Percentiles rank a stretch among this genome's conserved stretches.
phyloP scores from a whole-genome alignment of 75 land plant genomes.

The Cunninghamia lanceolata region DNA sequence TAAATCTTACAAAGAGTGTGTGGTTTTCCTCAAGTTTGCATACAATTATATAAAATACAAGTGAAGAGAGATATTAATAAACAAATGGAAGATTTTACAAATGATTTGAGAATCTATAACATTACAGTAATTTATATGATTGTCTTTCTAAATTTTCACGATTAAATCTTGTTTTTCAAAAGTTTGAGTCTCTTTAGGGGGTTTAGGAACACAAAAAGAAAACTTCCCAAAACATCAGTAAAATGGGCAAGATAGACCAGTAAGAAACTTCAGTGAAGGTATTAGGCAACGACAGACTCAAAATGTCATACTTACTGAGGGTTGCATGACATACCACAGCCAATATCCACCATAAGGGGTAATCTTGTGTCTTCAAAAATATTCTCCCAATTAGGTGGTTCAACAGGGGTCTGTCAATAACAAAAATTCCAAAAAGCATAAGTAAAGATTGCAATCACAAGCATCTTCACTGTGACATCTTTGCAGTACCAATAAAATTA shows the following conservation, averaged over 20 bases:
- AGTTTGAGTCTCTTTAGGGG: neutral
- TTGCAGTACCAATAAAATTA: neutral
- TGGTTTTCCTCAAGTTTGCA: neutral
- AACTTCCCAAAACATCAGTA: neutral
- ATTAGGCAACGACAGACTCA: neutral
- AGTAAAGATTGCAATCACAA: slow-evolving; percentile 8
- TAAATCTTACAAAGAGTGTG: neutral
- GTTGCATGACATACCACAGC: slow-evolving; percentile 50
- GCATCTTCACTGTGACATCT: neutral
- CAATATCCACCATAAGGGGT: slow-evolving; percentile 90
- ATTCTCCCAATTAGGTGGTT: slow-evolving; percentile 64
- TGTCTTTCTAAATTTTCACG: neutral
- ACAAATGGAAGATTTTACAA: neutral
- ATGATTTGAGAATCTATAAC: neutral
- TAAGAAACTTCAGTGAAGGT: neutral
- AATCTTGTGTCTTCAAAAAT: slow-evolving; percentile 56
- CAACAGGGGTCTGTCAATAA: slow-evolving; percentile 47
- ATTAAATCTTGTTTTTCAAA: neutral
- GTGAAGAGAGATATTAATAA: neutral
- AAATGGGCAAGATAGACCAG: neutral
- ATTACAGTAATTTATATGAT: neutral
- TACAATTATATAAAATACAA: neutral
- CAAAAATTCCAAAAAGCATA: slow-evolving; percentile 4
- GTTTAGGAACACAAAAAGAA: neutral
- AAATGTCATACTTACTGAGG: neutral